These are phyloP conservation scores for Trichocomaceae sp. DNA, from an alignment of 2,329 filamentous ascomycete genomes.

Conservation along the genomic window DNA sequence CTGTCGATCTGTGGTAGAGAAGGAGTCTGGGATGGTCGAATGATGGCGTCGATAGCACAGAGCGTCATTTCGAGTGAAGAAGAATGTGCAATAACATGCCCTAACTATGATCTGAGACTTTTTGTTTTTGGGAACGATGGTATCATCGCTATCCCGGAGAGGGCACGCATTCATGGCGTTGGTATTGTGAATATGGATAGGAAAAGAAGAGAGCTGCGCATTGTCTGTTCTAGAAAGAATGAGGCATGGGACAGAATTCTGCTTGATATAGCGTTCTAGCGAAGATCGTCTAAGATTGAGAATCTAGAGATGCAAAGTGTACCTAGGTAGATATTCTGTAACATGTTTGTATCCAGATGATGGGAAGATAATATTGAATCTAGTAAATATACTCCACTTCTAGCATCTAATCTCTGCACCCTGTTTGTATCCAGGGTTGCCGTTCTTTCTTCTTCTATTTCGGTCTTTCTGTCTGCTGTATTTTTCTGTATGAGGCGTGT, in stretches of 20 bases:
- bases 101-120: not conserved
- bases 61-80: slow-evolving; percentile 1
- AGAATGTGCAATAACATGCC: not conserved
- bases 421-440: no score
- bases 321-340: no score
- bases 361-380: no score
- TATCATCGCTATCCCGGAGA: not conserved
- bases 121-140: not conserved
- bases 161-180: not conserved
- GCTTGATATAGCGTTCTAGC: not conserved
- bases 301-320: no score
- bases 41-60: slow-evolving; percentile 1
- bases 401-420: no score
- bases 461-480: no score
- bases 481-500: no score
- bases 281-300: no score
- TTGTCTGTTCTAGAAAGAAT: slow-evolving; percentile 1
- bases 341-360: no score
- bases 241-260: not conserved
- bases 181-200: not conserved
- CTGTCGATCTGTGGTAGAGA: not conserved
- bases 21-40: slow-evolving; percentile 6
- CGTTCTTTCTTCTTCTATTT: no score
- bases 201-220: not conserved
- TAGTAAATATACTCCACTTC: no score